These are phyloP conservation scores for Porodaedalea pini DNA, from an alignment of 1,284 basidiomycete species.

Conservation along the genomic window DNA sequence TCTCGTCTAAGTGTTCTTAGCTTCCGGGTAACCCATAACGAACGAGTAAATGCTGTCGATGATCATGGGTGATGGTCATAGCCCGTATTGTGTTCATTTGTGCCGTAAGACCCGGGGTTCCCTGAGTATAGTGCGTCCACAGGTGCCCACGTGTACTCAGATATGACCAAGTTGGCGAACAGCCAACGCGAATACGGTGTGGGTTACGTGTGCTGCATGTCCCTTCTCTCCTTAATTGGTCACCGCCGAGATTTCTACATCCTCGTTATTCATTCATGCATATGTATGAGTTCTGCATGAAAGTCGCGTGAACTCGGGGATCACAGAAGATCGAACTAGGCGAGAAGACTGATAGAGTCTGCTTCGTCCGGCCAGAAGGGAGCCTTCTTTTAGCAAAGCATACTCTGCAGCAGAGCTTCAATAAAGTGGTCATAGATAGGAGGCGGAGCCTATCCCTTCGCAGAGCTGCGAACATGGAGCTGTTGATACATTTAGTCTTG, in stretches of 20 bases:
- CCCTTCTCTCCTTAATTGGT: not conserved
- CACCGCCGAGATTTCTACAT: not conserved
- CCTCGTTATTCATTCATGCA: not conserved
- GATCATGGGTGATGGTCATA: slow-evolving; percentile 1
- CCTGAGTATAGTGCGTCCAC: not conserved
- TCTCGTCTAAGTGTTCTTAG: not conserved
- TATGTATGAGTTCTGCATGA: slow-evolving; percentile 3
- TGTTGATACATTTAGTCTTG: not conserved
- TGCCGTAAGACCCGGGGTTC: slow-evolving; percentile 5
- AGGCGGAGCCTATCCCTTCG: no score
- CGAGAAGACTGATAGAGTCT: not conserved
- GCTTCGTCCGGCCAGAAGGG: not conserved
- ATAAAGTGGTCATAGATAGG: not conserved
- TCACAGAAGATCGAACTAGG: slow-evolving; percentile 1
- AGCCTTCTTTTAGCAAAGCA: not conserved
- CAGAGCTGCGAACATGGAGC: not conserved
- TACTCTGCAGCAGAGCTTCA: not conserved
- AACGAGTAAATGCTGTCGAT: not conserved
- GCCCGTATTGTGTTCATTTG: not conserved
- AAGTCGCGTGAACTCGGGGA: slow-evolving; percentile 8
- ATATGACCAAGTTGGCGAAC: not conserved
- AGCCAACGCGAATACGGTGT: slow-evolving; percentile 14
- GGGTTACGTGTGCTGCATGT: slow-evolving; percentile 7
- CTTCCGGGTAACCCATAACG: not conserved
- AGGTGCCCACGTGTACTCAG: not conserved